These are phyloP conservation scores for Phytophthora pini DNA, from an alignment of 352 stramenopile species.

Conservation along the genomic window DNA sequence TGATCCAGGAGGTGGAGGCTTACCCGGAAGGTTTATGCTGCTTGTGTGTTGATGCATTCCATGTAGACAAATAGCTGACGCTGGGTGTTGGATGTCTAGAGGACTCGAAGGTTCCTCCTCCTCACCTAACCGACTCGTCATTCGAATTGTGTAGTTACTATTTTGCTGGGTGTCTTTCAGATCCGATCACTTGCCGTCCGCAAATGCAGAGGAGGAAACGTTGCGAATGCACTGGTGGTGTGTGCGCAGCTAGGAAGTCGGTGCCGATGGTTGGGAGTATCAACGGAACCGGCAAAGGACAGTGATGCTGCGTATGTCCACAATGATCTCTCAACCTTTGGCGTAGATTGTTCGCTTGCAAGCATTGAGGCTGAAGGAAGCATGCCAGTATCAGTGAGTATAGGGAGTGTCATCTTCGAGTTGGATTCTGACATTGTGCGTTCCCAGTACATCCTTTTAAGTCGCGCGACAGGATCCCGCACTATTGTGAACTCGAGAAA, in stretches of 20 bases:
- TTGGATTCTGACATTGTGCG: slow-evolving; percentile 2
- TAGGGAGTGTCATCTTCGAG: background rate
- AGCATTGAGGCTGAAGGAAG: slow-evolving; percentile 37
- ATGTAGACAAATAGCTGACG: background rate
- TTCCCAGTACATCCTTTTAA: slow-evolving; percentile 65
- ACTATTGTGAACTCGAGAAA: slow-evolving; percentile 71
- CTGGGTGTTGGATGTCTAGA: slow-evolving; percentile 33
- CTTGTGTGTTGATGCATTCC: background rate
- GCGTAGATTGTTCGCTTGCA: slow-evolving; percentile 47
- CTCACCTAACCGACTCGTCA: too few relatives aligned
- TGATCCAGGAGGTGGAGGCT: slow-evolving; percentile 65
- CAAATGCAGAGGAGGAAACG: slow-evolving; percentile 74
- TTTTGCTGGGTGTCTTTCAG: slow-evolving; percentile 21
- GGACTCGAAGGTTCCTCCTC: slow-evolving; percentile 54
- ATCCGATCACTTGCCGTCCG: slow-evolving; percentile 50
- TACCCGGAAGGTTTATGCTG: slow-evolving; percentile 53
- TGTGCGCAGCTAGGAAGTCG: slow-evolving; percentile 52
- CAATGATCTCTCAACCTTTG: slow-evolving; percentile 40
- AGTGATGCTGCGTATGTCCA: slow-evolving; percentile 58
- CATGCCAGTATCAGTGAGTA: slow-evolving; percentile 66
- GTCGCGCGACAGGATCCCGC: slow-evolving; percentile 57
- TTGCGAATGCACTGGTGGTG: slow-evolving; percentile 67
- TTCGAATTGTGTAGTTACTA: too few relatives aligned
- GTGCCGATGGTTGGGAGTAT: slow-evolving; percentile 67
- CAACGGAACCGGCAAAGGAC: slow-evolving; percentile 53